These are phyloP conservation scores for Echinosophora koreensis DNA, from an alignment of 306 rosid genomes.

Conservation along the genomic window DNA sequence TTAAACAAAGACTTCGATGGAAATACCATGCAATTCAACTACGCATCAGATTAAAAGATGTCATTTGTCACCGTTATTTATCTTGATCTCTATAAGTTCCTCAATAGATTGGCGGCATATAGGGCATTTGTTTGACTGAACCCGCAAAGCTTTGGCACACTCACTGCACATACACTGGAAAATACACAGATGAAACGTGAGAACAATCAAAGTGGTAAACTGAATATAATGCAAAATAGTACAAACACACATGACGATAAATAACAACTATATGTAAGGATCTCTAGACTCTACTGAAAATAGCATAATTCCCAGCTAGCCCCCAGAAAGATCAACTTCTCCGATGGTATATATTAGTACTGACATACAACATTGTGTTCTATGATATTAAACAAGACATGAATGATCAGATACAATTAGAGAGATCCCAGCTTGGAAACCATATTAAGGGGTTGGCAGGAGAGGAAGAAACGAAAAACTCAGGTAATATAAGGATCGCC, in stretches of 20 bases:
- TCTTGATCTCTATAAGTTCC: constrained; percentile 88
- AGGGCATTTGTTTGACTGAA: constrained; percentile 89
- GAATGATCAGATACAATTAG: constrained; percentile 21
- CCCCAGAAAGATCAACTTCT: neutral
- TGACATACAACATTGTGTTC: constrained; percentile 10
- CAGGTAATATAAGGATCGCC: constrained; percentile 3
- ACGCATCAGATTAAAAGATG: constrained; percentile 40
- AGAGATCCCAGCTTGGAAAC: neutral
- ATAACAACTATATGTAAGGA: constrained; percentile 19
- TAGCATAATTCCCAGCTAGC: neutral
- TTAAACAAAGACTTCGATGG: constrained; percentile 27
- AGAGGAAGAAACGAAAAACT: constrained; percentile 11
- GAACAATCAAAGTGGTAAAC: constrained; percentile 36
- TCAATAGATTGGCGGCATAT: constrained; percentile 93
- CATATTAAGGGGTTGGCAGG: neutral
- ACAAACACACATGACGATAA: neutral
- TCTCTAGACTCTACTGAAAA: constrained; percentile 30
- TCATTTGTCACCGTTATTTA: constrained; percentile 62
- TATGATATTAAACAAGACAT: constrained; percentile 3
- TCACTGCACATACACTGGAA: constrained; percentile 94
- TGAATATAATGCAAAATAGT: constrained; percentile 29
- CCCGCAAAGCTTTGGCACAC: constrained; percentile 83
- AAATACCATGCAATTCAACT: constrained; percentile 53
- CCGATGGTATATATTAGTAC: neutral
- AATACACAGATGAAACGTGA: constrained; percentile 43